Evolutionary conservation across 495 filamentous ascomycete genomes (phyloP).

Genomic region (Podospora pseudopauciseta): DNA sequence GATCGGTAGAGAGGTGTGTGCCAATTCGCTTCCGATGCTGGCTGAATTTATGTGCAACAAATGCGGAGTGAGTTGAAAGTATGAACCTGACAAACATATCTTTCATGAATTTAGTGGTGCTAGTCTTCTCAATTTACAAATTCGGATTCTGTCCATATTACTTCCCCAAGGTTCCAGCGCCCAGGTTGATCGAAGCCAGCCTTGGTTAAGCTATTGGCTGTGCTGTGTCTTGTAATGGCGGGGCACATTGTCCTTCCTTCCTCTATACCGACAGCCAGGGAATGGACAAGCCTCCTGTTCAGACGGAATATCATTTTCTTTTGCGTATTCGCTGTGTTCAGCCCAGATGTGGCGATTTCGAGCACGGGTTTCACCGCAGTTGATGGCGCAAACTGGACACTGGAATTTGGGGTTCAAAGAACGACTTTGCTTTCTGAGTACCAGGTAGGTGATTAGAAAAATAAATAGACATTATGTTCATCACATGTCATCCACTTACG

Average conservation of each 20-base stretch:
- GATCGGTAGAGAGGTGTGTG: background rate
- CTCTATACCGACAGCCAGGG: background rate
- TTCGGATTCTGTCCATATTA: background rate
- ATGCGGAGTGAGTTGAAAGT: too few species aligned
- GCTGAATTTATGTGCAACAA: too few species aligned
- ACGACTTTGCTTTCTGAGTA: background rate
- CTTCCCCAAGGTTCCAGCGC: background rate
- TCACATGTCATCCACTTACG: background rate
- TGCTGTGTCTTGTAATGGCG: background rate
- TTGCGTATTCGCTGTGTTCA: background rate
- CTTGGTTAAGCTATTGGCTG: background rate
- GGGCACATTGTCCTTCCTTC: slow-evolving; percentile 4
- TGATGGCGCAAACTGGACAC: background rate
- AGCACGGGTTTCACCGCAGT: background rate
- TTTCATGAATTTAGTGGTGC: too few species aligned
- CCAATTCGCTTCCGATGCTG: background rate
- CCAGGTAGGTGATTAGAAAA: background rate
- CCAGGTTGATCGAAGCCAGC: too few species aligned
- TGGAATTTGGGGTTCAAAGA: background rate
- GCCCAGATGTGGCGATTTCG: background rate
- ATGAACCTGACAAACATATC: too few species aligned
- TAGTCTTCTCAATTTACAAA: background rate
- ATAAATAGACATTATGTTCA: background rate
- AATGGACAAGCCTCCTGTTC: background rate
- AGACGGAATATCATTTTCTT: background rate